These are phyloP conservation scores for Paramecium primaurelia DNA, from an alignment of 73 alveolate genomes.

Conservation along the genomic window DNA sequence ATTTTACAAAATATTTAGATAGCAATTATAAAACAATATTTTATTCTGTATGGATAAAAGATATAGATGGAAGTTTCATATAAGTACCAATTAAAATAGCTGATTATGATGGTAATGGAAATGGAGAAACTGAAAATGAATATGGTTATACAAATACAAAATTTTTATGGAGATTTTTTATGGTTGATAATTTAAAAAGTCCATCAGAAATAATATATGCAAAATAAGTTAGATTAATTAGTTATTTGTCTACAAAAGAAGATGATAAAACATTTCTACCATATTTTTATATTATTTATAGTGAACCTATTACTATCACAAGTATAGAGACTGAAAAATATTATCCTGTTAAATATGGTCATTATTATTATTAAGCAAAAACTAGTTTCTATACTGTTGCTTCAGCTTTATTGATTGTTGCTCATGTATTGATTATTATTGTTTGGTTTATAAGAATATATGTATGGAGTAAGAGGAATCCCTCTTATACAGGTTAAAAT, in stretches of 20 bases:
- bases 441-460: constrained; percentile 67
- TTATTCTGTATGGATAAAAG: constrained; percentile 78
- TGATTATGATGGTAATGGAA: constrained; percentile 63
- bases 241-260: constrained; percentile 55
- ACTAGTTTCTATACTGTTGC: constrained; percentile 59
- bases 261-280: constrained; percentile 72
- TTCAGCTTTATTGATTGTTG: constrained; percentile 57
- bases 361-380: constrained; percentile 62
- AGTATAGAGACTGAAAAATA: not conserved
- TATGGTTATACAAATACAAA: constrained; percentile 50
- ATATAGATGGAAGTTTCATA: constrained; percentile 61
- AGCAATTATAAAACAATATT: constrained; percentile 60
- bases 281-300: constrained; percentile 48
- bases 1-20: constrained; percentile 48
- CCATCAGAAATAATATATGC: constrained; percentile 74
- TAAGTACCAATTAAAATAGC: constrained; percentile 83
- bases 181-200: constrained; percentile 61
- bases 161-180: constrained; percentile 71
- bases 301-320: not conserved
- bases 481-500: constrained; percentile 55
- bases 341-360: constrained; percentile 9
- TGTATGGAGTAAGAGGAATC: constrained; percentile 81
- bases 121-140: constrained; percentile 53
- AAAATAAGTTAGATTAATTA: constrained; percentile 49
- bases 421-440: constrained; percentile 48